Evolutionary conservation across 148 eudicot genomes (phyloP), one percentile per base, ranked within the genome.

Genomic region (Vaccinium vitisidaea): DNA sequence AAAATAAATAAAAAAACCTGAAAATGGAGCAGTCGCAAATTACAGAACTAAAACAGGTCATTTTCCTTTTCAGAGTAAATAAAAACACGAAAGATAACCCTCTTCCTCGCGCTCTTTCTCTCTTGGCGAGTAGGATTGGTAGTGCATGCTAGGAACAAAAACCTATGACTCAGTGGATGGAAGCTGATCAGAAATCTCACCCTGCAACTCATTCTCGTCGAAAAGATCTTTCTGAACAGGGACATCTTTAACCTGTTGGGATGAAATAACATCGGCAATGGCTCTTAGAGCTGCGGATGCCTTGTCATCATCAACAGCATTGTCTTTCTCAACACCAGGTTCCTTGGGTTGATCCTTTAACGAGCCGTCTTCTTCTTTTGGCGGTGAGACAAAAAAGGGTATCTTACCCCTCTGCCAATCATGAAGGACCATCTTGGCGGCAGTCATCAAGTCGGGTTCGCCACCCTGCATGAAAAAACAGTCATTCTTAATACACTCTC

Each of bases 361-460:
- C 12, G 83, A 50, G n/a, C 80, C 89, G 16, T 92, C 91, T 70
- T 90, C 92, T 32, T 79, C 89, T 83, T 85, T 87, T 3, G 95
- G 95, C 2, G 98, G 99, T 18, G 93, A 94, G 19, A 93, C 98
- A 75, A 96, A 96, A 87, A 94, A 96, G 5, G 99, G 99, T 88
- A 94, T 93, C 87, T 92, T 96, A 52, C 99, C 99, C 80, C 97
- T 92, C 89, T 96, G 99, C 97, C 97, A 93, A 86, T 96, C 99
- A 83, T 92, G 92, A 50, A 94, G 92, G 86, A 96, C 87, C 99
- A 93, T 93, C 88, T 96, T 96, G 80, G 94, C 99, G 48, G 88
- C 99, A 30, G 97, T 94, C 91, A 84, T 91, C 84, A 88, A 79
- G 87, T 96, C 99, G 18, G 98, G 98, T 84, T 96, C 98, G 39